Conservation (phyloP, 2,329 filamentous ascomycete genomes). For the Chrysoporthe austroafricana region DNA sequence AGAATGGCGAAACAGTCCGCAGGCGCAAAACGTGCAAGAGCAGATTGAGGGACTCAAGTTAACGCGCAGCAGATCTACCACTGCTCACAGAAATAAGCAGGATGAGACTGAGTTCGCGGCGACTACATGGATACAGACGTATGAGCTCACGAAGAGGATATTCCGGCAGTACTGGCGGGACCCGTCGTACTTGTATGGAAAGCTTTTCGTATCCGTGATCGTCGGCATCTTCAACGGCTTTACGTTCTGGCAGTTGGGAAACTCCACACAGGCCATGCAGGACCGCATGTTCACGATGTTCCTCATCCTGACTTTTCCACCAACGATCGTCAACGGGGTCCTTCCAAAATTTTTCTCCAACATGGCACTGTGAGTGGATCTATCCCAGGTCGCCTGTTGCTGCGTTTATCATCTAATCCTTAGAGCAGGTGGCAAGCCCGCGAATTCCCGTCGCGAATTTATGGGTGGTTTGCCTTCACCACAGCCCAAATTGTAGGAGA, state of each 20-base stretch:
- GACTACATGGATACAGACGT: conserved; percentile 57
- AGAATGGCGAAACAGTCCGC: conserved; percentile 42
- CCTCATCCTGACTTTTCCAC: conserved; percentile 75
- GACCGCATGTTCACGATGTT: conserved; percentile 76
- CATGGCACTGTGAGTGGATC: conserved; percentile 52
- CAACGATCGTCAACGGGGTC: conserved; percentile 76
- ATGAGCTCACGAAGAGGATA: conserved; percentile 57
- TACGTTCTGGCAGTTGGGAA: conserved; percentile 67
- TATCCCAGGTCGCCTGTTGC: not conserved
- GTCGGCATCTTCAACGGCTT: conserved; percentile 66
- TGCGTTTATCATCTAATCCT: not conserved
- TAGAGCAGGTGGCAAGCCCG: conserved; percentile 63
- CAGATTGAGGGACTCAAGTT: conserved; percentile 48
- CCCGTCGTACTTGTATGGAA: conserved; percentile 65
- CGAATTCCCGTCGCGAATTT: conserved; percentile 79
- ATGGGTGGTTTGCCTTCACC: conserved; percentile 74
- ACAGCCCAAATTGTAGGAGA: conserved; percentile 69
- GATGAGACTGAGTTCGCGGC: conserved; percentile 60
- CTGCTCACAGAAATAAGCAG: conserved; percentile 44
- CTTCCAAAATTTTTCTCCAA: conserved; percentile 72
- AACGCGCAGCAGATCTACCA: conserved; percentile 45
- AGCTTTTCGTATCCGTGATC: conserved; percentile 39
- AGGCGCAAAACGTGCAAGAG: conserved; percentile 38
- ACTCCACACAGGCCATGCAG: conserved; percentile 65
- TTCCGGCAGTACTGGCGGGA: conserved; percentile 69